phyloP scores from a whole-genome alignment of 2,329 filamentous ascomycete species.

The Botryotinia globosa region DNA sequence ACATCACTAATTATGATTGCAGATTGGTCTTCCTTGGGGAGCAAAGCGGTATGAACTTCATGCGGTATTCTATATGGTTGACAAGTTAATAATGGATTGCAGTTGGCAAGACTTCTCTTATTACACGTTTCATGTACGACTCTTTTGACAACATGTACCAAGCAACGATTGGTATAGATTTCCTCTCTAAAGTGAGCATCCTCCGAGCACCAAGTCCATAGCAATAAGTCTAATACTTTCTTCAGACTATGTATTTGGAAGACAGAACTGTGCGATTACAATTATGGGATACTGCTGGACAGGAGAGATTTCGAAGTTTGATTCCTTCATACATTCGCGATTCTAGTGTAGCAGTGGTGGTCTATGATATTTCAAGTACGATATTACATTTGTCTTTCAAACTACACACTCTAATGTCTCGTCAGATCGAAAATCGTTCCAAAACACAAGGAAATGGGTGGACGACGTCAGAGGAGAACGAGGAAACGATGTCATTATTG shows the following conservation, averaged over 20 bases:
- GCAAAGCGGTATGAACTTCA: conserved; percentile 78
- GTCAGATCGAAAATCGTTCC: conserved; percentile 86
- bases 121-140: conserved; percentile 99
- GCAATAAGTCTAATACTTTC: conserved; percentile 25
- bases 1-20: conserved; percentile 29
- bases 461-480: conserved; percentile 95
- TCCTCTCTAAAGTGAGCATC: conserved; percentile 81
- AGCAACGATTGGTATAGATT: conserved; percentile 98
- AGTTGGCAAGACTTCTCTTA: conserved; percentile 98
- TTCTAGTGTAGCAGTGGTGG: conserved; percentile 94
- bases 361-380: conserved; percentile 94
- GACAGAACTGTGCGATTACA: conserved; percentile 96
- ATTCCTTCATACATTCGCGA: conserved; percentile 99
- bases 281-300: conserved; percentile 96
- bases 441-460: conserved; percentile 99
- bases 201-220: conserved; percentile 12
- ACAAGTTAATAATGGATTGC: conserved; percentile 30
- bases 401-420: conserved; percentile 28
- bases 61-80: conserved; percentile 1
- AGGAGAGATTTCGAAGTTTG: conserved; percentile 93
- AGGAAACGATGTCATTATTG: conserved; percentile 98
- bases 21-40: conserved; percentile 97
- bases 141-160: conserved; percentile 99
- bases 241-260: conserved; percentile 97
- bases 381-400: neutral